Conservation (phyloP, 371 early-diverging fungal genomes). For the Batrachochytrium dendrobatidis region DNA sequence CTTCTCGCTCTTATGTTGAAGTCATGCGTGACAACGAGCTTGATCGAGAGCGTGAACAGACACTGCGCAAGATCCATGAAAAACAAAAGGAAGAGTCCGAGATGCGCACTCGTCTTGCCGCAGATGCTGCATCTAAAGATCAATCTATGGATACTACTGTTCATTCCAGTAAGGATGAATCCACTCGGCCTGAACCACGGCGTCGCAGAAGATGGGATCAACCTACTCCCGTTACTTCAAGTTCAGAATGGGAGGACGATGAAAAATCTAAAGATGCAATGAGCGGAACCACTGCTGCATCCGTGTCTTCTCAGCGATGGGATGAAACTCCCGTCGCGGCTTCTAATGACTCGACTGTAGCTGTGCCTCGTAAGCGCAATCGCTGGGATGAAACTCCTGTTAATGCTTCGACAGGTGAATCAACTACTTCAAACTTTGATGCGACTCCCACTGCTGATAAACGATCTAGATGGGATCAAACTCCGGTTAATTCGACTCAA, state of each 20-base stretch:
- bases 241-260: constrained; percentile 59
- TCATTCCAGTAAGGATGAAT: no score
- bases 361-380: constrained; percentile 38
- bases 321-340: constrained; percentile 63
- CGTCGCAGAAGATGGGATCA: constrained; percentile 4
- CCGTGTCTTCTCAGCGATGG: constrained; percentile 45
- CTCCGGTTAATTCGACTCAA: constrained; percentile 48
- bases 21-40: constrained; percentile 80
- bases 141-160: background rate
- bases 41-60: constrained; percentile 69
- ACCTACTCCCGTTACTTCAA: background rate
- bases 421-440: constrained; percentile 36
- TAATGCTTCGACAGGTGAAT: constrained; percentile 32
- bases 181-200: no score
- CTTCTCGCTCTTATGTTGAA: constrained; percentile 67
- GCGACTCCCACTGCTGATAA: constrained; percentile 40
- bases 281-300: no score
- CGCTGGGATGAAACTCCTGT: constrained; percentile 68
- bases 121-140: background rate
- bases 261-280: constrained; percentile 25
- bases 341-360: constrained; percentile 19
- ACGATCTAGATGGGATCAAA: constrained; percentile 51
- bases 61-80: constrained; percentile 64
- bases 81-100: constrained; percentile 49
- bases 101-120: constrained; percentile 8